These are phyloP conservation scores for Leccinum pseudoinsigne DNA, from an alignment of 1,284 basidiomycete genomes.

Conservation along the genomic window DNA sequence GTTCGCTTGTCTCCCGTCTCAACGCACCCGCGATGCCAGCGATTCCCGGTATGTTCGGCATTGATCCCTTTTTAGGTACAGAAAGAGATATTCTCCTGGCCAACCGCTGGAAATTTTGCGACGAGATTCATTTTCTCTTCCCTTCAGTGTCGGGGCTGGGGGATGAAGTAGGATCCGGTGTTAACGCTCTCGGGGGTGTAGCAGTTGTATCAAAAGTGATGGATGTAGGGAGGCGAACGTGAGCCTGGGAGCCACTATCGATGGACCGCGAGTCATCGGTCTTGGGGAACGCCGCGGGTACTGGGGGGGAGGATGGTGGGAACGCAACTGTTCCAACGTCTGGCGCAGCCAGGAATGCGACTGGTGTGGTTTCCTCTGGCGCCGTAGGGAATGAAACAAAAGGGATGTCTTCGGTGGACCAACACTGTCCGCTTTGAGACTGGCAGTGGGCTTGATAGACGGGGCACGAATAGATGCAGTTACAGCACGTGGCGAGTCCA, in stretches of 20 bases:
- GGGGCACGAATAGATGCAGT: slow-evolving; percentile 20
- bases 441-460: slow-evolving; percentile 6
- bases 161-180: slow-evolving; percentile 63
- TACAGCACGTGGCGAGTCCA: slow-evolving; percentile 21
- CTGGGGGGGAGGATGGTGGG: slow-evolving; percentile 25
- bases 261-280: slow-evolving; percentile 34
- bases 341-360: slow-evolving; percentile 14
- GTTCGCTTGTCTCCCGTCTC: slow-evolving; percentile 19
- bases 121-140: slow-evolving; percentile 75
- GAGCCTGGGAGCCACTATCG: slow-evolving; percentile 30
- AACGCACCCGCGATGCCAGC: slow-evolving; percentile 19
- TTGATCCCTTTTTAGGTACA: slow-evolving; percentile 55
- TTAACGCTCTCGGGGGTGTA: slow-evolving; percentile 51
- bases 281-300: slow-evolving; percentile 45
- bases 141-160: slow-evolving; percentile 66
- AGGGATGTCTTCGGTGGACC: slow-evolving; percentile 26
- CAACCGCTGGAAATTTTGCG: slow-evolving; percentile 80
- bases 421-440: slow-evolving; percentile 24
- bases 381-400: slow-evolving; percentile 21
- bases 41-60: slow-evolving; percentile 48
- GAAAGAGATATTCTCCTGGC: slow-evolving; percentile 72
- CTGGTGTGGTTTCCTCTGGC: slow-evolving; percentile 11
- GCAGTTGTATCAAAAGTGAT: slow-evolving; percentile 51
- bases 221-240: slow-evolving; percentile 29
- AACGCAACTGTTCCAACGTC: slow-evolving; percentile 25